Base-by-base conservation (phyloP, 2,329 filamentous ascomycete species). In the Eurotiales sp. region DNA sequence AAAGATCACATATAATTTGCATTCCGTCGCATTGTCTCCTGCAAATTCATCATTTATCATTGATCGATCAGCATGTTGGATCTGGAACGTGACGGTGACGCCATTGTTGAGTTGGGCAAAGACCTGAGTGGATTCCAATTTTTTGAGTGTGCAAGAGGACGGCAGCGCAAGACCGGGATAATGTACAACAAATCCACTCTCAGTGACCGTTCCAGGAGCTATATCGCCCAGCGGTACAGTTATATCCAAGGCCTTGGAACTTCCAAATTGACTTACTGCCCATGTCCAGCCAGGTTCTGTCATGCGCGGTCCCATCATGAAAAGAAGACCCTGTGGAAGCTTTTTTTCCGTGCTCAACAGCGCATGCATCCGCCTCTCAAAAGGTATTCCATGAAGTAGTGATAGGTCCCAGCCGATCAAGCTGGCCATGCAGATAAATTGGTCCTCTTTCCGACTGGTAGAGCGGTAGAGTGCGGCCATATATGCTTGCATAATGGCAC, bases 391-490 rank as follows among this genome's bases (percentile, higher is more conserved):
- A 32, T 11, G 42, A 17, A 32, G 42, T 25, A 45, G 14, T 11
- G 42, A 45, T 29, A 45, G 42, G 17, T 45, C 42, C 23, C 42
- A 45, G 8, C 42, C 42, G 12, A 45, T 8, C 3, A 45, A n/a
- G 32, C 23, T 32, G 32, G 42, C 42, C 23, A 45, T 45, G 25
- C 42, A 32, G 11, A 45, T 45, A 30, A 45, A 45, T 8, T 32
- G 27, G 23, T 45, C 42, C 11, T 45, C 42, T 45, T 45, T 45
- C 22, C 15, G 23, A 32, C 42, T 45, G 42, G 42, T 45, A 30
- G 42, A 45, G 4, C 42, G 42, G 32, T 45, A 19, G 10, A 45
- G 7, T 32, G 42, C 6, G 21, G 42, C 17, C 8, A 30, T 29
- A 45, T 30, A 45, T 22, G 42, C 42, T 32, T 45, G 23, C 42